phyloP scores from a whole-genome alignment of 208 protist species.

The Trypanosoma lewisi region DNA sequence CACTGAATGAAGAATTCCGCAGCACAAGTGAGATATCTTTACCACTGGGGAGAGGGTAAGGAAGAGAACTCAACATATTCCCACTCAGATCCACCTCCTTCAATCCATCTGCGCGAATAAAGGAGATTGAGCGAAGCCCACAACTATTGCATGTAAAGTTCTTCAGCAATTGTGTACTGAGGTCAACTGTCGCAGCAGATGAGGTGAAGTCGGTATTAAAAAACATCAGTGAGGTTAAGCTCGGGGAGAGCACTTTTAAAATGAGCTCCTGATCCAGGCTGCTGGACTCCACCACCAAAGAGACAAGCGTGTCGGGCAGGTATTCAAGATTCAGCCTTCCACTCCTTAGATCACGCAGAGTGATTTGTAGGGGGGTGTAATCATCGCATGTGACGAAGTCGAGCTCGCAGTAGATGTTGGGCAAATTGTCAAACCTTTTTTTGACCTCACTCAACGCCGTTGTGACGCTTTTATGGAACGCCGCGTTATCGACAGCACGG shows the following conservation, averaged over 20 bases:
- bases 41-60: not conserved
- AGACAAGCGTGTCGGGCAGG: conserved; percentile 9
- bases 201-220: conserved; percentile 1
- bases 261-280: conserved; percentile 8
- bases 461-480: not conserved
- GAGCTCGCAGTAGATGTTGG: conserved; percentile 15
- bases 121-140: conserved; percentile 5
- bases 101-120: not conserved
- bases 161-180: not conserved
- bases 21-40: not conserved
- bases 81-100: conserved; percentile 4
- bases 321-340: conserved; percentile 6
- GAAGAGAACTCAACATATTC: not conserved
- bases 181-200: not conserved
- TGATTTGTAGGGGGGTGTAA: not conserved
- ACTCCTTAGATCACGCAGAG: conserved; percentile 1
- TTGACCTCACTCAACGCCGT: no score
- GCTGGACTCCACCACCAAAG: conserved; percentile 1
- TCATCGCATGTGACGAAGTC: conserved; percentile 3
- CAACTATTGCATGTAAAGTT: conserved; percentile 11
- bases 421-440: no score
- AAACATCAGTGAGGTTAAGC: not conserved
- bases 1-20: not conserved
- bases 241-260: not conserved
- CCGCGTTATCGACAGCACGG: not conserved